Evolutionary conservation across 768 basidiomycete genomes (phyloP), one percentile per base, ranked within the genome.

Genomic region (Rhizopogon salebrosus): DNA sequence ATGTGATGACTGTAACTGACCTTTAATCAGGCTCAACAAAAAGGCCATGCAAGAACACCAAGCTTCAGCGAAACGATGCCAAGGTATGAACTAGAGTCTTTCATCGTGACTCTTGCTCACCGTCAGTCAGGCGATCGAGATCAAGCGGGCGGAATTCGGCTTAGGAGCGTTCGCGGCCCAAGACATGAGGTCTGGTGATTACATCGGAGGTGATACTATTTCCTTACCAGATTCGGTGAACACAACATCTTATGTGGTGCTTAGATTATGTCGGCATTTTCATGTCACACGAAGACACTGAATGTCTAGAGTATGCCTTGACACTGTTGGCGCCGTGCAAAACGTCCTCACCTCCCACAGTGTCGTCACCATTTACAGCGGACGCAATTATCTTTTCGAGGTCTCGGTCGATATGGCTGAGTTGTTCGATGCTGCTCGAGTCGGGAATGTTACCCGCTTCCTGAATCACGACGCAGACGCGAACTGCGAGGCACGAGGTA

Each of bases 381-480:
- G 20, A 1, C 59, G 58, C 24, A 77, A 76, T 53, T 76, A 76
- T 50, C 39, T 67, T 16, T 76, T 76, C 55, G 62, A 61, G 3
- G 18, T 56, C 23, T 51, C 38, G 53, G 34, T 22, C 31, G 42
- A 52, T 0, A 10, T 8, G 5, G 26, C 35, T 1, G 1, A n/a
- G 1, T 8, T 60, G 37, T 50, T 60, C 37, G 79, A 80, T 64
- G 73, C 77, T 20, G 70, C 68, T n/a, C 52, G 58, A 9, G 52
- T 72, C 10, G 76, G 78, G 0, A 78, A 80, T 61, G 63, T 70
- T 39, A 76, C 72, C 0, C 64, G 78, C 29, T 80, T 71, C 50
- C 54, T 80, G 2, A 80, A 80, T 55, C 73, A 76, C 49, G 22
- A 20, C 14, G 41, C 45, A 4, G 16, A 41, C 13, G 60, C 38